Percentiles rank a stretch among this genome's conserved stretches.
These are phyloP conservation scores for Bipolaris bicolor DNA, from an alignment of 2,329 filamentous ascomycete genomes.

Conservation along the genomic window DNA sequence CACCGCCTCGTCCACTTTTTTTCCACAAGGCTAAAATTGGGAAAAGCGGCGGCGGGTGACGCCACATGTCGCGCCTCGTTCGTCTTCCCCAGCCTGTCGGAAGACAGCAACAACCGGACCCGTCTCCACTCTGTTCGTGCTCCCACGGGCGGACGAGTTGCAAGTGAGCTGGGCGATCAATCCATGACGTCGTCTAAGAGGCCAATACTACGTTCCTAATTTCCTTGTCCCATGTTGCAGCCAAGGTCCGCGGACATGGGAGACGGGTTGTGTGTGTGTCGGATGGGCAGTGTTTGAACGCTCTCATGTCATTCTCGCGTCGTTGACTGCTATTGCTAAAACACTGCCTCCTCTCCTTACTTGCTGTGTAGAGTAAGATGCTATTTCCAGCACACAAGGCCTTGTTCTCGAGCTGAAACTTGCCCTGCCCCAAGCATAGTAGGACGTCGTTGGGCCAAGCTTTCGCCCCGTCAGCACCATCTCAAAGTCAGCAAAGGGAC, in stretches of 20 bases:
- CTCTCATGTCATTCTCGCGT: too few relatives aligned
- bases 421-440: not conserved
- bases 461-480: conserved; percentile 1
- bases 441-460: conserved; percentile 7
- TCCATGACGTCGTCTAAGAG: conserved; percentile 4
- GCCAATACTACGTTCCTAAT: not conserved
- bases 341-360: too few relatives aligned
- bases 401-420: conserved; percentile 6
- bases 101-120: not conserved
- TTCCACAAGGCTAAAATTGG: conserved; percentile 19
- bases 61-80: conserved; percentile 26
- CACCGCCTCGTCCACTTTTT: conserved; percentile 34
- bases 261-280: too few relatives aligned
- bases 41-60: conserved; percentile 19
- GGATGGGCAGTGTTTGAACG: not conserved
- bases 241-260: not conserved
- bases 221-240: not conserved
- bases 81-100: conserved; percentile 1
- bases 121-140: not conserved
- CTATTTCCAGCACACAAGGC: conserved; percentile 6
- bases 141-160: not conserved
- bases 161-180: not conserved
- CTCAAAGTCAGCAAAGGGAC: not conserved
- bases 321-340: too few relatives aligned
- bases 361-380: not conserved